phyloP scores from a whole-genome alignment of 192 early-diverging fungal genomes.

The Podila horticola region DNA sequence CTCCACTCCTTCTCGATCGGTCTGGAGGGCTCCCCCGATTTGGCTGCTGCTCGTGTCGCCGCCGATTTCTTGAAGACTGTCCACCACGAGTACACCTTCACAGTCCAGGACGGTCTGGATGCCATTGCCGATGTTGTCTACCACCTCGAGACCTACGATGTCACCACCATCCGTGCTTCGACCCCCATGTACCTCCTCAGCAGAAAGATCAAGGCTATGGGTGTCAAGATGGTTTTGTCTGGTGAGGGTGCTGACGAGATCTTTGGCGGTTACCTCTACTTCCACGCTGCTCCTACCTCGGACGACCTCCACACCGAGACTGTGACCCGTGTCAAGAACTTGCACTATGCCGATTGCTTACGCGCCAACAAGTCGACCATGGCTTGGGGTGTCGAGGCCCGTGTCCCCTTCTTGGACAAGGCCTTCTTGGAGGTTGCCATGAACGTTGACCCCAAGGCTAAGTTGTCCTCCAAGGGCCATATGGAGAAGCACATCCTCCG shows the following conservation, averaged over 20 bases:
- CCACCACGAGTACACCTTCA: slow-evolving; percentile 98
- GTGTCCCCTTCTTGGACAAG: slow-evolving; percentile 97
- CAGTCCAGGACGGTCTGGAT: slow-evolving; percentile 95
- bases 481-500: slow-evolving; percentile 97
- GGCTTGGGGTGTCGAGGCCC: slow-evolving; percentile 99
- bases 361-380: slow-evolving; percentile 99
- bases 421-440: slow-evolving; percentile 93
- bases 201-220: slow-evolving; percentile 97
- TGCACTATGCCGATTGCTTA: slow-evolving; percentile 95
- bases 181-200: slow-evolving; percentile 99
- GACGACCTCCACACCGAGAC: slow-evolving; percentile 90
- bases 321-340: slow-evolving; percentile 94
- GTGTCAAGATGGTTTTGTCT: slow-evolving; percentile 99
- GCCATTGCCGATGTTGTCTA: slow-evolving; percentile 95
- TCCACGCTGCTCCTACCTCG: slow-evolving; percentile 89
- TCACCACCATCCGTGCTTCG: slow-evolving; percentile 96
- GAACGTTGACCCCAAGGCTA: slow-evolving; percentile 85
- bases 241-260: slow-evolving; percentile 98
- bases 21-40: slow-evolving; percentile 92
- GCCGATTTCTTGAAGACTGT: slow-evolving; percentile 91
- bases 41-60: slow-evolving; percentile 88
- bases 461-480: slow-evolving; percentile 77
- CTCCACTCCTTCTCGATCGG: slow-evolving; percentile 99
- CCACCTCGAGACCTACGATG: slow-evolving; percentile 99
- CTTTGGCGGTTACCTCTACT: slow-evolving; percentile 98